A percentile compares a stretch with the other conserved stretches of the same genome.
phyloP scores from a whole-genome alignment of 345 rosid genomes.

The Acer yangbiense region DNA sequence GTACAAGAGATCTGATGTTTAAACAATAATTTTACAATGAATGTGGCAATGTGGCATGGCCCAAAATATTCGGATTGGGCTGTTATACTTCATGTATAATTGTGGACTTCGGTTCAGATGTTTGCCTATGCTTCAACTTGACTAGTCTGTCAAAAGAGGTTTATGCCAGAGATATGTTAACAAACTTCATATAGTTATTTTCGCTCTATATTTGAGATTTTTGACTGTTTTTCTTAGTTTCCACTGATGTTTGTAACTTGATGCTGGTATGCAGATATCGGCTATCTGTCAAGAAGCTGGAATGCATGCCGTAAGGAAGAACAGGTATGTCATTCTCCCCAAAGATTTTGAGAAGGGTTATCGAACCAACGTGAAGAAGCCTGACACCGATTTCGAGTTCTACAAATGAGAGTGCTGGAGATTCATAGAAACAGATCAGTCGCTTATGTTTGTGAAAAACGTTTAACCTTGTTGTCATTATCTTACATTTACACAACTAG shows the following conservation, averaged over 20 bases:
- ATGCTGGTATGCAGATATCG: slow-evolving; percentile 57
- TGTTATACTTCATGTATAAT: too few relatives aligned
- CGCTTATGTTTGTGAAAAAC: neutral
- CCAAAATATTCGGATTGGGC: too few relatives aligned
- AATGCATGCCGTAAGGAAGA: slow-evolving; percentile 98
- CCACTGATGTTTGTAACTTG: neutral
- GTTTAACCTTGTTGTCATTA: neutral
- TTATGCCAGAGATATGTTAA: neutral
- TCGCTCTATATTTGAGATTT: neutral
- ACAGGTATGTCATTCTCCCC: slow-evolving; percentile 92
- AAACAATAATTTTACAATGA: too few relatives aligned
- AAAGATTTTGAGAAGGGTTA: slow-evolving; percentile 99
- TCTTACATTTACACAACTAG: neutral
- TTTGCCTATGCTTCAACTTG: too few relatives aligned
- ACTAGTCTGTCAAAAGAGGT: neutral
- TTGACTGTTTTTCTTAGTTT: neutral
- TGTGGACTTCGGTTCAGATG: too few relatives aligned
- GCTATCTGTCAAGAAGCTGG: slow-evolving; percentile 99
- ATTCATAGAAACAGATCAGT: neutral
- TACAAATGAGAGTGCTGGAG: slow-evolving; percentile 57
- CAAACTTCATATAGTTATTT: neutral
- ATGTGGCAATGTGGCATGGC: too few relatives aligned
- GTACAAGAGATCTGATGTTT: neutral
- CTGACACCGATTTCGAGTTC: slow-evolving; percentile 95
- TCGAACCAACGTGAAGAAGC: slow-evolving; percentile 97